phyloP scores from a whole-genome alignment of 805 yeast species.

The Priceomyces melissophilus region DNA sequence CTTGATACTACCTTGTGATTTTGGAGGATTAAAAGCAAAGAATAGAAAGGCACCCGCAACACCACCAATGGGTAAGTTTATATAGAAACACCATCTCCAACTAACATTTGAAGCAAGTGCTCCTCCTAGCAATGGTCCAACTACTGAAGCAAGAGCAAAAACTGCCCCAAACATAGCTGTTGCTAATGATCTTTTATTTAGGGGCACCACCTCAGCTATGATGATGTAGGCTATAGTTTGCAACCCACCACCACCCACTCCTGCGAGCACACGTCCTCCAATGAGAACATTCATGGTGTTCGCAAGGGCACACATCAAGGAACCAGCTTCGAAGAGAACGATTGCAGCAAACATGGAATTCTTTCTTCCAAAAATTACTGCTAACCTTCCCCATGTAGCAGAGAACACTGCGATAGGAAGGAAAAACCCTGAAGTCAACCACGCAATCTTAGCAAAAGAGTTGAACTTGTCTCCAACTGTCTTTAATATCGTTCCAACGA shows the following conservation, averaged over 20 bases:
- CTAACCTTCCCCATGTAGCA: constrained; percentile 35
- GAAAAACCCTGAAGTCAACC: constrained; percentile 37
- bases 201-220: constrained; percentile 29
- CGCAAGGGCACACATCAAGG: constrained; percentile 37
- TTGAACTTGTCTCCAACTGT: constrained; percentile 35
- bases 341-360: constrained; percentile 21
- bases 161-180: constrained; percentile 36
- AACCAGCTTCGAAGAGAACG: constrained; percentile 29
- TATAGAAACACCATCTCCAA: constrained; percentile 79
- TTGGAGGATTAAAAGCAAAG: constrained; percentile 45
- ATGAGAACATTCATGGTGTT: constrained; percentile 34
- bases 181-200: constrained; percentile 32
- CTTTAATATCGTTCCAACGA: constrained; percentile 32
- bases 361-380: constrained; percentile 37
- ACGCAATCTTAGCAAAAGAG: constrained; percentile 31
- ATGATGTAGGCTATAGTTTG: constrained; percentile 27
- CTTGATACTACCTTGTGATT: constrained; percentile 31
- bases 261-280: constrained; percentile 39
- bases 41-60: constrained; percentile 35
- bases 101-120: constrained; percentile 51
- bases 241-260: constrained; percentile 37
- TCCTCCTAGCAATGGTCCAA: constrained; percentile 67
- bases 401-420: constrained; percentile 31
- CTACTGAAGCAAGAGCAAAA: constrained; percentile 47
- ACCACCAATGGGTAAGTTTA: constrained; percentile 66